Evolutionary conservation across 371 early-diverging fungal genomes (phyloP), one percentile per base, ranked within the genome.

Genomic region (Mortierella sp.): DNA sequence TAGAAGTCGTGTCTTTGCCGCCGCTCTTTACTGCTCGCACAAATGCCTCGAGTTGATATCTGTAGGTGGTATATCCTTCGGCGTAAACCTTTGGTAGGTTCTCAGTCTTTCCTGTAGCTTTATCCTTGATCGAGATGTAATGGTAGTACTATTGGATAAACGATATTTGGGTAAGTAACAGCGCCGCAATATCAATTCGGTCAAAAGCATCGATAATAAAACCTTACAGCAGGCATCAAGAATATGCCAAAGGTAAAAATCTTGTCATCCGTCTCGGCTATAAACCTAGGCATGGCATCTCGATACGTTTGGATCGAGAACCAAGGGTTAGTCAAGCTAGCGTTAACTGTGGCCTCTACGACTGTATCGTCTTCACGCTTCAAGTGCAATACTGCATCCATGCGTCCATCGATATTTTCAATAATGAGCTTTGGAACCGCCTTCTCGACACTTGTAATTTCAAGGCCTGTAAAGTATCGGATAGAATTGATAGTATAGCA

Each of bases 11-110:
- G 7, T 73, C 45, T 40, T 66, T 66, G 3, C 74, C 64, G 13
- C 65, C 73, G 3, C 7, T 60, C 68, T 70, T 68, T 35, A 84
- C 71, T 0, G 69, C 81, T 32, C 64, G 69, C 31, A 86, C 64
- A 32, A 86, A 85, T 0, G 82, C 81, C 9, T 71, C 64, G 53
- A 85, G 70, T 62, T 86, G 85, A 69, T 85, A 82, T 13, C 58
- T 65, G 47, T 86, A 84, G 4, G 85, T 77, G 54, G 54, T 35
- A 40, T 63, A 61, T 1, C 83, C 85, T 8, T 73, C 78, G 9
- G 31, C 75, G 31, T 86, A 85, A 3, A 51, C 55, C 51, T 78
- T 86, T 59, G 83, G 69, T 29, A 64, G 23, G 3, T 59, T 59
- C 49, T 63, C 70, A 22, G 61, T 40, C 29, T 64, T 73, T 26